Base-by-base conservation (phyloP, 2,329 filamentous ascomycete species). In the Colletotrichum graminicola region DNA sequence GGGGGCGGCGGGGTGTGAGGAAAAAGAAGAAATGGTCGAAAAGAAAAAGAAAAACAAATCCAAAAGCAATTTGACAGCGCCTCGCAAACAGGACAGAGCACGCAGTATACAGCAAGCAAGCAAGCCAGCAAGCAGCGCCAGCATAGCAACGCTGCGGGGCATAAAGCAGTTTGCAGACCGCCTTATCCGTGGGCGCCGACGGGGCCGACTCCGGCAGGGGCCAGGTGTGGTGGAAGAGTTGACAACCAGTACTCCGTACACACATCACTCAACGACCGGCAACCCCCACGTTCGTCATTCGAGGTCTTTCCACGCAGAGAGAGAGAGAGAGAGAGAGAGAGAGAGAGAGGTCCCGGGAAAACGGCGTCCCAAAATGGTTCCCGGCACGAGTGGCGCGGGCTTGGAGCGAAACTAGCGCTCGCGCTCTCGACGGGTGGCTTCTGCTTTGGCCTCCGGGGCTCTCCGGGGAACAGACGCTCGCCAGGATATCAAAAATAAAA, bases 161-260 rank as follows among this genome's bases (percentile, higher is more conserved):
- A 7, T 47, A n/a, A 8, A 45, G 29, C n/a, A 36, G 32, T 12
- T 43, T 43, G 59, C 59, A 56, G 54, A 56, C 54, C 32, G 54
- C 54, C 54, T 56, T 36, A 32, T 51, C 59, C 39, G 47, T n/a
- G 12, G 41, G 29, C 57, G 43, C 21, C 57, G 26, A 29, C 41
- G 59, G 59, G 51, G 43, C 43, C 49, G 59, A 61, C 36, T 39
- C 43, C 59, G 29, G 59, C 41, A 21, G 14, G 41, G n/a, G n/a
- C n/a, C n/a, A n/a, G 23, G 36, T 6, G 10, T 8, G 36, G 23
- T 3, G n/a, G n/a, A n/a, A 21, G 39, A 18, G 39, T 45, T 23
- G 29, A 60, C 41, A 45, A 45, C 16, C 6, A 43, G 7, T 47
- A n/a, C n/a, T n/a, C n/a, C n/a, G n/a, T n/a, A 3, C 5, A 23